Base-by-base conservation (phyloP, 2,329 filamentous ascomycete species). In the Penicillium sclerotigenum region DNA sequence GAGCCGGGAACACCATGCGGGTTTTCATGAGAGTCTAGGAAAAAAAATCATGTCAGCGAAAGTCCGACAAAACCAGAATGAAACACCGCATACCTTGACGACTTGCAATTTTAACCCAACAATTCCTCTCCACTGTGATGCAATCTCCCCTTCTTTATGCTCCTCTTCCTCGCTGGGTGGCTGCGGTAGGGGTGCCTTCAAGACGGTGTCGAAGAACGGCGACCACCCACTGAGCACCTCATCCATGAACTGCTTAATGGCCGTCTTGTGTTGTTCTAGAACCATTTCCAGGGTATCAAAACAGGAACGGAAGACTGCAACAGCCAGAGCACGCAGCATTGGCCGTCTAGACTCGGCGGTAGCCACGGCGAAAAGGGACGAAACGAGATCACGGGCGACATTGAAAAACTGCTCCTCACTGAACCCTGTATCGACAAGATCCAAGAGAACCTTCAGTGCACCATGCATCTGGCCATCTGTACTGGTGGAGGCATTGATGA, bases 271-370 rank as follows among this genome's bases (percentile, higher is more conserved):
- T 65, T 96, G 90, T 64, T 96, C 92, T 80, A 96, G 89, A 63
- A 97, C 89, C 84, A 97, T 96, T 75, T 97, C 91, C 77, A 99
- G 84, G 54, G 94, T 90, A 71, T 97, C 91, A 72, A 99, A 96
- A 75, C 91, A 96, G 47, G 86, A 86, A 55, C 91, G 85, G 80
- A 97, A 96, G 56, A 97, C 90, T 38, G 89, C 90, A 40, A 97
- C 88, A 37, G 94, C 90, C 64, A 97, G 80, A 29, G 91, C 91
- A 59, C 94, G 85, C 56, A 96, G 80, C 57, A 85, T 85, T 10
- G 88, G 82, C 70, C 90, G 91, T 65, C 90, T 85, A 59, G 81
- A 81, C 57, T 88, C 84, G 71, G 89, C 89, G 54, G 89, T 81
- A 14, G 92, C 91, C 36, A 96, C 88, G 65, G 90, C 83, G 72